Conservation (phyloP, 352 stramenopile genomes). For the Phytophthora syringae region DNA sequence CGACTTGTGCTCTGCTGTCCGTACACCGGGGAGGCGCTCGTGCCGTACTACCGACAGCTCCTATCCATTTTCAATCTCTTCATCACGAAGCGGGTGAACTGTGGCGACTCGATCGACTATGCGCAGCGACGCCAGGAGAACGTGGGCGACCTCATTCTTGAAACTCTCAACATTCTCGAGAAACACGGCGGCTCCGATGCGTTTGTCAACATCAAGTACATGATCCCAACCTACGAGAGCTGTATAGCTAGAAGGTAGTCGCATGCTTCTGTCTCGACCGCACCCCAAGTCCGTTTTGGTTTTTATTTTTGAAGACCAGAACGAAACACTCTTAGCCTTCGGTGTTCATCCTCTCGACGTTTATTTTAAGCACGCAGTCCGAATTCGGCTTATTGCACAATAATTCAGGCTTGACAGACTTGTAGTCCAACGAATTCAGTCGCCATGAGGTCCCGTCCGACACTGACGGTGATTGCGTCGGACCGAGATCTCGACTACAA, state of each 20-base stretch:
- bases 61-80: conserved; percentile 94
- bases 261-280: background rate
- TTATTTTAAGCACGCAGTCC: background rate
- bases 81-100: conserved; percentile 92
- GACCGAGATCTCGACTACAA: conserved; percentile 28
- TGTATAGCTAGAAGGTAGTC: conserved; percentile 49
- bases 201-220: conserved; percentile 97
- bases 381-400: conserved; percentile 3
- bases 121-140: conserved; percentile 89
- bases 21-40: conserved; percentile 88
- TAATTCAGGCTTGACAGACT: conserved; percentile 1
- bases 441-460: conserved; percentile 24
- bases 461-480: conserved; percentile 25
- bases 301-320: conserved; percentile 31
- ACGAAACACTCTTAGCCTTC: conserved; percentile 26
- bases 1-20: conserved; percentile 69
- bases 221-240: conserved; percentile 96
- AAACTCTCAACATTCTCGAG: conserved; percentile 92
- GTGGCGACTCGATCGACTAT: conserved; percentile 94
- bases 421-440: background rate
- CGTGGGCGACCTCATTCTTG: conserved; percentile 88
- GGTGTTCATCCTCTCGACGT: conserved; percentile 2
- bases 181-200: conserved; percentile 83
- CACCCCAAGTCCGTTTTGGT: conserved; percentile 12
- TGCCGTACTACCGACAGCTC: conserved; percentile 93